Evolutionary conservation across 2,329 filamentous ascomycete genomes (phyloP), one percentile per base, ranked within the genome.

Genomic region (Zymoseptoria pseudotritici): DNA sequence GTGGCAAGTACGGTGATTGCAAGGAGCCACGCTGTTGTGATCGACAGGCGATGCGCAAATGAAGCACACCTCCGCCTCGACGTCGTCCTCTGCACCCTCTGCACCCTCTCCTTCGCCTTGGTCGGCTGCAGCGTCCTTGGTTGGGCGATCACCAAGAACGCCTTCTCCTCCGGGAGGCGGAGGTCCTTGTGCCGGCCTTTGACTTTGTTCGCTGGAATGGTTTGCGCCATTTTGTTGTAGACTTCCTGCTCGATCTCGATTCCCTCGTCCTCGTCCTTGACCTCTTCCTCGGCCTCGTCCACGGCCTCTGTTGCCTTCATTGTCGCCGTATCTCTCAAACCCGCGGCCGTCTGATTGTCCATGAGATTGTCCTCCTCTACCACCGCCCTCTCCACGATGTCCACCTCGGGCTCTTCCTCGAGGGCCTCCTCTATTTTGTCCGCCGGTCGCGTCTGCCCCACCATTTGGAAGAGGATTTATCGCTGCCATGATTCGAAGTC

Each of bases 1-100:
- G 77, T 99, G 94, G 73, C 94, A 99, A 54, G 93, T 97, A 59
- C 90, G 84, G 77, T 99, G 94, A 75, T 97, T 97, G 77, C 94
- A 99, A 20, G 94, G 93, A 31, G 92, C 86, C 65, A 99, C 86
- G 9, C 92, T 89, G 68, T 90, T 86, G 78, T 97, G 91, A 54
- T 89, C 85, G 54, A 99, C 87, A 2, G 87, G 85, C 65, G 92
- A 96, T 59, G 94, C 93, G 76, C 94, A 99, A 71, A 99, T 99
- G 76, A 97, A 97, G 83, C 94, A 99, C 62, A 97, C 83, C 63
- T 97, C 91, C 24, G 82, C 87, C 58, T 75, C 73, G 42, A 68
- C 67, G 56, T 70, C 69, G 54, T 74, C 74, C 8, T 58, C 66
- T 31, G 50, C 62, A 24, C 29, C 61, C 53, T 55, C 53, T 57